These are phyloP conservation scores for Xylariaceae sp. DNA, from an alignment of 2,329 filamentous ascomycete species.

Conservation along the genomic window DNA sequence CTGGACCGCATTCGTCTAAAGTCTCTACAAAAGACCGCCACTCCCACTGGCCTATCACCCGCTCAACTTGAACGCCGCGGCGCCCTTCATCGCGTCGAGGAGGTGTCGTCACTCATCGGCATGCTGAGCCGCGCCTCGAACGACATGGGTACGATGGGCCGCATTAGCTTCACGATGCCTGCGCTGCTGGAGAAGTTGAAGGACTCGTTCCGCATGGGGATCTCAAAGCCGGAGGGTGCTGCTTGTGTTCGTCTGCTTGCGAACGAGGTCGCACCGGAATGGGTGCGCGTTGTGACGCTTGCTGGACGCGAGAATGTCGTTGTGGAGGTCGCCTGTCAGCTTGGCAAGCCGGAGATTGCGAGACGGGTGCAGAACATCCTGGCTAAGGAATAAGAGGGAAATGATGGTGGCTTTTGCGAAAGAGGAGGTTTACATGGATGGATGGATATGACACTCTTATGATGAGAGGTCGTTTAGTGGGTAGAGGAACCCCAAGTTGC, in stretches of 20 bases:
- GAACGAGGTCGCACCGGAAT: constrained; percentile 51
- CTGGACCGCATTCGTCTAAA: constrained; percentile 73
- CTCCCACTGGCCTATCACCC: constrained; percentile 43
- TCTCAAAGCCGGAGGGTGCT: constrained; percentile 49
- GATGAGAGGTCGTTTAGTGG: too few relatives aligned
- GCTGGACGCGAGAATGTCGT: constrained; percentile 54
- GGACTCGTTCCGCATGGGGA: constrained; percentile 57
- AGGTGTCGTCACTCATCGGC: constrained; percentile 62
- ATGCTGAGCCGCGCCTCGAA: constrained; percentile 50
- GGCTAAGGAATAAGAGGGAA: constrained; percentile 9
- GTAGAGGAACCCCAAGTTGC: too few relatives aligned
- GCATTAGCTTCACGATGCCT: constrained; percentile 61
- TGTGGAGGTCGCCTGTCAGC: constrained; percentile 40
- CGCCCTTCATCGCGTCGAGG: constrained; percentile 62
- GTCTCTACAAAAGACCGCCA: constrained; percentile 48
- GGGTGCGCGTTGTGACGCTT: constrained; percentile 49
- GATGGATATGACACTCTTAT: too few relatives aligned
- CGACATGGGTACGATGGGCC: constrained; percentile 44
- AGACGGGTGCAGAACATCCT: constrained; percentile 25
- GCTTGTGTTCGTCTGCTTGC: constrained; percentile 48
- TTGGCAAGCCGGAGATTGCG: constrained; percentile 34
- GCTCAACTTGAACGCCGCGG: constrained; percentile 56
- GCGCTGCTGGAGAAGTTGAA: constrained; percentile 59
- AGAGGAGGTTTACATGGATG: neutral
- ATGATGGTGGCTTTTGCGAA: neutral